Conservation (phyloP, 129 eudicot species). For the Flaveria linearis region DNA sequence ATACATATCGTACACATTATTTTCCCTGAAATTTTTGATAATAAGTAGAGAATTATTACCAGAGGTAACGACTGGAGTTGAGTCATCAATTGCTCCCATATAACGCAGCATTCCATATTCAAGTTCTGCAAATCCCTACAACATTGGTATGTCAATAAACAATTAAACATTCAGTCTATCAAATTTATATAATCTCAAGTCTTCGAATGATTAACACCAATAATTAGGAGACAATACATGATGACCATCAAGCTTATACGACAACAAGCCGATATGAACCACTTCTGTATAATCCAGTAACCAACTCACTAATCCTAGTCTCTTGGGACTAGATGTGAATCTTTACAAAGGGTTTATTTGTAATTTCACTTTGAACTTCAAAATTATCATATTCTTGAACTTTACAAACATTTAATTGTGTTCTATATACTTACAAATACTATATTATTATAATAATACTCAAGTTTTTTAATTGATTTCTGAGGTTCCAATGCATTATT, state of each 20-base stretch:
- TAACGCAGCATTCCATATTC: conserved; percentile 96
- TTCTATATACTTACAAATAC: background rate
- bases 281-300: background rate
- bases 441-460: background rate
- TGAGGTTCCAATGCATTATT: too few species aligned
- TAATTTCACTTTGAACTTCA: background rate
- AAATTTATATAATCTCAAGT: background rate
- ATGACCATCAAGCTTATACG: background rate
- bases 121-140: conserved; percentile 96
- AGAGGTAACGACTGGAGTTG: conserved; percentile 80
- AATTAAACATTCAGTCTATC: conserved; percentile 14
- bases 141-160: background rate
- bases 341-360: background rate
- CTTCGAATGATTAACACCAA: background rate
- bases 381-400: background rate
- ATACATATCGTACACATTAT: background rate
- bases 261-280: background rate
- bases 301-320: background rate
- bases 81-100: conserved; percentile 96
- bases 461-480: background rate
- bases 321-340: background rate
- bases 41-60: conserved; percentile 37
- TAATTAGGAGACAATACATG: background rate
- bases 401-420: background rate
- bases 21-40: background rate